Evolutionary conservation across 495 filamentous ascomycete species (phyloP).

Genomic region (Pyrenopolyporus hunteri): DNA sequence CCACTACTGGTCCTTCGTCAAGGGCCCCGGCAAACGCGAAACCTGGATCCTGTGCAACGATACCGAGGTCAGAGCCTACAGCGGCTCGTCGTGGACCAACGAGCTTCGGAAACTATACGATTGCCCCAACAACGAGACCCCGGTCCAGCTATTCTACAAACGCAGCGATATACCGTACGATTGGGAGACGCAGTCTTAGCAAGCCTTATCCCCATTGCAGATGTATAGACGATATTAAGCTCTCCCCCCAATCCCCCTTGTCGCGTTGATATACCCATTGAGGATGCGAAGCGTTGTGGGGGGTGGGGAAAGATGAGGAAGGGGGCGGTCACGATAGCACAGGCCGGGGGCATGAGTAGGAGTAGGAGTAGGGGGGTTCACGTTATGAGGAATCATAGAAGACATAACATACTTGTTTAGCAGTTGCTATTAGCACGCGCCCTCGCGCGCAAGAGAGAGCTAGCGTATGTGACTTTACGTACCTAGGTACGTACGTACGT

Average conservation of each 20-base stretch:
- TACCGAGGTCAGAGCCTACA: background rate
- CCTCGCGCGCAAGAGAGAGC: no score
- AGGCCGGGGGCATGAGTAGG: no score
- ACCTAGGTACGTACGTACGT: no score
- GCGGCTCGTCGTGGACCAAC: accelerated
- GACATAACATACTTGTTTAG: no score
- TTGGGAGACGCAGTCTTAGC: background rate
- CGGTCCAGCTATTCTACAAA: conserved; percentile 34
- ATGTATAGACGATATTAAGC: no score
- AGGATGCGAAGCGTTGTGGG: background rate
- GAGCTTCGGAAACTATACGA: background rate
- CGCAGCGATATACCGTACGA: conserved; percentile 11
- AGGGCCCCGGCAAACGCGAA: background rate
- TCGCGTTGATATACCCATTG: no score
- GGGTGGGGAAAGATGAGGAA: background rate
- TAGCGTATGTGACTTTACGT: no score
- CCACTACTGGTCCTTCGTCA: conserved; percentile 50
- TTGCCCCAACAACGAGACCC: background rate
- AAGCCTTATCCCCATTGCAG: background rate
- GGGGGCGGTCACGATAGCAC: no score
- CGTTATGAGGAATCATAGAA: no score
- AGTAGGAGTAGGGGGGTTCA: no score
- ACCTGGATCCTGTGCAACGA: conserved; percentile 50
- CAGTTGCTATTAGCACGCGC: no score
- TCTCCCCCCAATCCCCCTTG: no score